Base-by-base conservation (phyloP, 495 filamentous ascomycete species). In the Penicillium egyptiacum region DNA sequence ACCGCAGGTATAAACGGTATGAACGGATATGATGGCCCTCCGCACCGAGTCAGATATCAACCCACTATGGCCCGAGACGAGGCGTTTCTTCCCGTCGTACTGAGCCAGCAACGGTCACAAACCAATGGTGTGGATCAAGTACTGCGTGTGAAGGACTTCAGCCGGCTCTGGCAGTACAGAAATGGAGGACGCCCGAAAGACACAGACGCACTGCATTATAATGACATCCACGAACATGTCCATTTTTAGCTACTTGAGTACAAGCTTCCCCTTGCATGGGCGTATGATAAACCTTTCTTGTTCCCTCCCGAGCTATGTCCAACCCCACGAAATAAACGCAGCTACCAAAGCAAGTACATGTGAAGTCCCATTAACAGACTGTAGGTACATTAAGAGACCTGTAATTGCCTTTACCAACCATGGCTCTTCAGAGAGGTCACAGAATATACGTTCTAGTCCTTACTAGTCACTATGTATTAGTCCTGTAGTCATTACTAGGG, bases 81-180 rank as follows among this genome's bases (percentile, higher is more conserved):
- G 42, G 42, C 20, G 4, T 55, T 55, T 39, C 53, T 55, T 5
- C 50, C 50, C 4, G 33, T 33, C 2, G 31, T 33, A n/a, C 16
- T 53, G 44, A 50, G 41, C 26, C n/a, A 22, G 16, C 35, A 54
- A 23, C 41, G 28, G 3, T 17, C 19, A 11, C 45, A 28, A 22
- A 8, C 20, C 1, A 50, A 45, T 43, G 33, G 12, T 28, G 22
- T 26, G 4, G 31, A n/a, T 20, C 23, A 39, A 37, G 17, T 31
- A 11, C 45, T 65, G 7, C 83, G 75, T 50, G 85, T 91, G 2
- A 89, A 82, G 68, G 83, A 90, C 60, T 70, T 90, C 54, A 90
- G 87, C 69, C 78, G 88, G 46, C 63, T 92, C 33, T 92, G 89
- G 89, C 66, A 77, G 67, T 92, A 92, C 66, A 74, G 85, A 44